Base-by-base conservation (phyloP, 257 asterid species). In the Dorcoceras hygrometricum region DNA sequence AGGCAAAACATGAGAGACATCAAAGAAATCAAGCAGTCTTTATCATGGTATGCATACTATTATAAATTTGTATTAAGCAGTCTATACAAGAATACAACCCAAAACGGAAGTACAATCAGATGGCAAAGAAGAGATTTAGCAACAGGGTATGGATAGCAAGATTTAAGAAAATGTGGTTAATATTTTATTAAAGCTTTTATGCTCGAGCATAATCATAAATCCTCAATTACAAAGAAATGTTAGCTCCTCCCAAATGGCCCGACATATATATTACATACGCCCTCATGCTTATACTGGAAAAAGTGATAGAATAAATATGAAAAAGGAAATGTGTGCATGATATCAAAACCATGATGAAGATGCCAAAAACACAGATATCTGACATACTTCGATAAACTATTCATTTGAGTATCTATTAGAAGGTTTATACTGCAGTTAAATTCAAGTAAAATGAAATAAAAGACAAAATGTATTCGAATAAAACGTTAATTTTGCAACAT, bases 1-100 rank as follows among this genome's bases (percentile, higher is more conserved):
- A 50, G 66, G 56, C 64, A 57, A 39, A 54, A 71, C 48, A 25
- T 63, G 62, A 65, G 70, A 55, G 65, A 67, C 60, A 50, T 46
- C 26, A 25, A 56, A 58, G 50, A 63, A 59, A 20, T 32, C 65
- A 39, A 70, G 31, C 56, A 34, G 50, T 63, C 23, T 56, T 23
- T 65, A 18, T 61, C 51, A 57, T 18, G 23, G 62, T n/a, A n/a
- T n/a, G n/a, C 19, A 32, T 54, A 65, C 56, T 29, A 14, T 22
- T 48, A 39, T 36, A 12, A 39, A 7, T 14, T 11, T 55, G 36
- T 22, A 22, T 36, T 36, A 2, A 36, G 14, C 46, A 8, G 2
- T 36, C 18, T 36, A 3, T 36, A 36, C 14, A 10, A 36, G 14
- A 36, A 36, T 10, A 36, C 48, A 36, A 36, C 48, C 10, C 48